Evolutionary conservation across 2,329 filamentous ascomycete genomes (phyloP).

Genomic region (Mollisia scopiformis): DNA sequence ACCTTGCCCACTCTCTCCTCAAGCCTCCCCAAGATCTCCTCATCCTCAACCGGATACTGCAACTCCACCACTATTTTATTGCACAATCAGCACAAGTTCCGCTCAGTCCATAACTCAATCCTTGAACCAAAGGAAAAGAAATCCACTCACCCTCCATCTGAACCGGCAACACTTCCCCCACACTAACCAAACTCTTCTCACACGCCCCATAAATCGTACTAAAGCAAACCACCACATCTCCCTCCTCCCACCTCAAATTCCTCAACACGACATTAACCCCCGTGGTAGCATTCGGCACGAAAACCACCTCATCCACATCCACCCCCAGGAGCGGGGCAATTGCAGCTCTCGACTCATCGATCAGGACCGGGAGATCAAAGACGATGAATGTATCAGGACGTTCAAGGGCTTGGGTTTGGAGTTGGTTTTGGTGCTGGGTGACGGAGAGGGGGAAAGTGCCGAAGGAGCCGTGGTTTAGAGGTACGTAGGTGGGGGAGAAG

Average conservation of each 20-base stretch:
- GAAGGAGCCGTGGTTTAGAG: constrained; percentile 64
- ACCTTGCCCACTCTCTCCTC: constrained; percentile 55
- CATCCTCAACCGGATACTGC: constrained; percentile 70
- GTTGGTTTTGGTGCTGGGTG: constrained; percentile 60
- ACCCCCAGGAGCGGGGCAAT: constrained; percentile 69
- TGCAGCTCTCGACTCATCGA: constrained; percentile 66
- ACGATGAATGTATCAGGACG: constrained; percentile 77
- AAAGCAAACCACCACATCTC: constrained; percentile 77
- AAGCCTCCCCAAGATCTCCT: constrained; percentile 65
- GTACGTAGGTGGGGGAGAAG: constrained; percentile 29
- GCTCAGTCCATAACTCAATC: too few species aligned
- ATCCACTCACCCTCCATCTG: background rate
- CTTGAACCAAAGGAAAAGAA: too few species aligned
- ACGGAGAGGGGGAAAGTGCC: constrained; percentile 72
- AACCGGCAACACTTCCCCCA: constrained; percentile 38
- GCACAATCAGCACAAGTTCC: too few species aligned
- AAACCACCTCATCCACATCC: constrained; percentile 67
- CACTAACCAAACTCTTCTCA: constrained; percentile 70
- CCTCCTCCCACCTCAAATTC: constrained; percentile 65
- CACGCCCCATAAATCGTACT: constrained; percentile 78
- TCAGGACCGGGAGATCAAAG: constrained; percentile 61
- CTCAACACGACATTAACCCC: constrained; percentile 78
- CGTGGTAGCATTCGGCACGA: constrained; percentile 79
- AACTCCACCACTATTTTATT: too few species aligned
- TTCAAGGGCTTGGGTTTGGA: constrained; percentile 67